A percentile compares a stretch with the other conserved stretches of the same genome.
Conservation (phyloP, 2,329 filamentous ascomycete genomes). For the Aspergillus pseudoviridinutans region DNA sequence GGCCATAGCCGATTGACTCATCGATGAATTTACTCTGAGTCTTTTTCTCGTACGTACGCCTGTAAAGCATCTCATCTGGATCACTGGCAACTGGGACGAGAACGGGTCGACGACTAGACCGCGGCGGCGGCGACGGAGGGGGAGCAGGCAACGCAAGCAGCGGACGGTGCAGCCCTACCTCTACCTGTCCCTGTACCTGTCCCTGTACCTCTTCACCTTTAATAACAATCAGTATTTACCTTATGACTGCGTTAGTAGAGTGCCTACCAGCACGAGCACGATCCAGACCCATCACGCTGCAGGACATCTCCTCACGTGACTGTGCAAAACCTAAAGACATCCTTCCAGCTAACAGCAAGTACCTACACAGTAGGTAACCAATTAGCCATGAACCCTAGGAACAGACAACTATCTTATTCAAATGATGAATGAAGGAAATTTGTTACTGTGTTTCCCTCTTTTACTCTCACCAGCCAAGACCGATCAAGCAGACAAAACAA, state of each 20-base stretch:
- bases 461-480: not conserved
- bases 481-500: too few species aligned
- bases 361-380: not conserved
- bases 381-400: not conserved
- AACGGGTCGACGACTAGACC: not conserved
- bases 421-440: too few species aligned
- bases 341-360: not conserved
- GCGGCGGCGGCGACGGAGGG: not conserved
- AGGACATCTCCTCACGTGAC: conserved; percentile 14
- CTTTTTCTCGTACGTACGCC: not conserved
- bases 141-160: not conserved
- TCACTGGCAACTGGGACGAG: not conserved
- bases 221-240: not conserved
- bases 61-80: not conserved
- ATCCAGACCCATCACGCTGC: not conserved
- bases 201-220: not conserved
- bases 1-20: conserved; percentile 3
- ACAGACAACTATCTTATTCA: too few species aligned
- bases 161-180: not conserved
- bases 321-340: conserved; percentile 10
- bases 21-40: conserved; percentile 4
- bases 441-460: too few species aligned
- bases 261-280: not conserved
- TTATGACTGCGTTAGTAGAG: not conserved
- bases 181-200: not conserved